Evolutionary conservation across 768 basidiomycete species (phyloP), one percentile per base, ranked within the genome.

Genomic region (Boletus tomentosulus): DNA sequence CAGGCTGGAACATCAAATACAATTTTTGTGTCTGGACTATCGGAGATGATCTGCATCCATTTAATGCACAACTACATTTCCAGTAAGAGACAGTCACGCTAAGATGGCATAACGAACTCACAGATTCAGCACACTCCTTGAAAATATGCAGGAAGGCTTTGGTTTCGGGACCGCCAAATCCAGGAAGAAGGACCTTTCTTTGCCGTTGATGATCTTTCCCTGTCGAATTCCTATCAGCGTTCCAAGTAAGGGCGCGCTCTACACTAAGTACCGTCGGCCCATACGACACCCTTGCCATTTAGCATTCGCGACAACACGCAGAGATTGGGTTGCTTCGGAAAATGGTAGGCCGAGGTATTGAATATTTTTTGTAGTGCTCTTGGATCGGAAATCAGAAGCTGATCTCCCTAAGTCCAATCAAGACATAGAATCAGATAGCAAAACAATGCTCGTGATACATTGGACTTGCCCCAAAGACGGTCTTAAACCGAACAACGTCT

Each of bases 111-210:
- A 55, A 13, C 25, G 19, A 15, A 25, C 61, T 30, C 41, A 71
- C 70, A 25, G 60, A 55, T 49, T 63, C 61, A 1, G 62, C 71
- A 11, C 60, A 75, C 52, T 68, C 71, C 44, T 68, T 71, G 68
- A 83, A 82, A 41, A 82, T 71, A 12, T 75, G 71, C 5, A 82
- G 69, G 55, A 79, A 80, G 4, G 77, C 72, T 46, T 73, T 79
- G n/a, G 74, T 73, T 54, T 82, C 78, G 1, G 75, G 73, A 7
- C 64, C 71, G 53, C 81, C 78, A 55, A 83, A 83, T 3, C 78
- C 82, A 1, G 81, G 81, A 43, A 79, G 67, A 75, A 82, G 74
- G 15, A 81, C 71, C 56, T 70, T 79, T 53, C 78, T 67, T 46
- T 83, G 81, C 48, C 82, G 73, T 57, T 69, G 78, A 54, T 84